Percentiles rank a stretch among this genome's conserved stretches.
phyloP scores from a whole-genome alignment of 495 filamentous ascomycete species.

The Oleoguttula mirabilis region DNA sequence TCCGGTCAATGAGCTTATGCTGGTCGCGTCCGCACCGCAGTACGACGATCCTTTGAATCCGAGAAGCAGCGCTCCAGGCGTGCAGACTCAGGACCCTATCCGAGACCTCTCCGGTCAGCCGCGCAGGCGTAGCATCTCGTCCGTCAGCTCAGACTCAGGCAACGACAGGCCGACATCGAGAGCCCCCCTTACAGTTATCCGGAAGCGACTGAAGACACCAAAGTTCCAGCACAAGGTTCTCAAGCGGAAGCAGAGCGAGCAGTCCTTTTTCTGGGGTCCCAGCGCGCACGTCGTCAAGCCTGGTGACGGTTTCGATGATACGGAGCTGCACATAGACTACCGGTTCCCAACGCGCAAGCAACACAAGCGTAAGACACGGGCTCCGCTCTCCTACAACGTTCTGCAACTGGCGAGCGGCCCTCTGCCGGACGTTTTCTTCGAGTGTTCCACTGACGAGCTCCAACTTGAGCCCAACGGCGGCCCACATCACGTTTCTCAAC shows the following conservation, averaged over 20 bases:
- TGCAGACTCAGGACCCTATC: conserved; percentile 3
- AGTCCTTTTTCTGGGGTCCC: background rate
- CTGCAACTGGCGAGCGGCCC: conserved; percentile 14
- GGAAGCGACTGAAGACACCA: conserved; percentile 1
- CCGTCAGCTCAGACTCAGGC: background rate
- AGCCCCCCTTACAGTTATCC: background rate
- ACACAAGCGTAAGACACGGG: background rate
- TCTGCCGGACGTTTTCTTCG: conserved; percentile 12
- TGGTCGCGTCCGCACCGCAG: background rate
- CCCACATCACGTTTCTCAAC: background rate
- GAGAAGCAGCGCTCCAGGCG: background rate
- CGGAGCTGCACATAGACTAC: conserved; percentile 3
- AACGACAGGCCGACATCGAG: background rate
- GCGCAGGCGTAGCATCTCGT: background rate
- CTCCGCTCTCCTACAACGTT: background rate
- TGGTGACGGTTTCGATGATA: conserved; percentile 19
- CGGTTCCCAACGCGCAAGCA: background rate
- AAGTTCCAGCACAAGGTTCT: background rate
- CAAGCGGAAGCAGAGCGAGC: background rate
- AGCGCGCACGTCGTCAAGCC: background rate
- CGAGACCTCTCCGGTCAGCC: background rate
- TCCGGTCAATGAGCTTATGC: conserved; percentile 11
- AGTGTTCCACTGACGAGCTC: background rate
- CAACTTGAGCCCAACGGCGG: background rate
- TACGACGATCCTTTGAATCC: background rate